These are phyloP conservation scores for Gonapodya prolifera DNA, from an alignment of 192 early-diverging fungal genomes.

Conservation along the genomic window DNA sequence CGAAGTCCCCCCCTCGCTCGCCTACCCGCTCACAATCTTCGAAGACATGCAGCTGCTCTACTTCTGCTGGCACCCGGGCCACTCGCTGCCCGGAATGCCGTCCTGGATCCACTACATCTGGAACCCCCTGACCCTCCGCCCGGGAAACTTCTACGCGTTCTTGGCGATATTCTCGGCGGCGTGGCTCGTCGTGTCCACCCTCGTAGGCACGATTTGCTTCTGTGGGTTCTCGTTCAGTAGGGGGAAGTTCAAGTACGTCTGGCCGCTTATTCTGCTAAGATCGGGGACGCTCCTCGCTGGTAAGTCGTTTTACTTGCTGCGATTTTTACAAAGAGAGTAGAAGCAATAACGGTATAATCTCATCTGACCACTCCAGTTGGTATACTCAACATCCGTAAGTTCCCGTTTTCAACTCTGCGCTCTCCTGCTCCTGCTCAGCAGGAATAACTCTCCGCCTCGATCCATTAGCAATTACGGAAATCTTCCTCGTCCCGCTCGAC, in stretches of 20 bases:
- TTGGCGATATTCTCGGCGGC: background rate
- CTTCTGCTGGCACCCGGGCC: background rate
- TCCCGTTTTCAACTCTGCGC: background rate
- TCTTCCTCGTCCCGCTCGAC: background rate
- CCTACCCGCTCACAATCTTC: background rate
- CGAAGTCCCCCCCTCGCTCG: background rate
- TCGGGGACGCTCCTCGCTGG: background rate
- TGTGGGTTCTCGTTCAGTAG: background rate
- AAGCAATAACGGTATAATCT: background rate
- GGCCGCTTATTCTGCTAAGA: background rate
- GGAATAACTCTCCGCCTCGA: no score
- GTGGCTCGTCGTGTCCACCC: background rate
- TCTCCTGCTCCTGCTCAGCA: no score
- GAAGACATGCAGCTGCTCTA: background rate
- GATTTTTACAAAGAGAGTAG: background rate
- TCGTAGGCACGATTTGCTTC: background rate
- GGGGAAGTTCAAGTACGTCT: background rate
- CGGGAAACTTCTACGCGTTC: background rate
- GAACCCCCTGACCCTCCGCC: background rate
- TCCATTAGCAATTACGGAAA: background rate
- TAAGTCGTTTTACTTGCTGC: background rate
- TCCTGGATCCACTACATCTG: background rate
- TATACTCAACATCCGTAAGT: background rate
- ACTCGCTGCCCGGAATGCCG: background rate
- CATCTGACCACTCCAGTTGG: background rate